Evolutionary conservation across 257 asterid genomes (phyloP).

Genomic region (Jasminum sambac): DNA sequence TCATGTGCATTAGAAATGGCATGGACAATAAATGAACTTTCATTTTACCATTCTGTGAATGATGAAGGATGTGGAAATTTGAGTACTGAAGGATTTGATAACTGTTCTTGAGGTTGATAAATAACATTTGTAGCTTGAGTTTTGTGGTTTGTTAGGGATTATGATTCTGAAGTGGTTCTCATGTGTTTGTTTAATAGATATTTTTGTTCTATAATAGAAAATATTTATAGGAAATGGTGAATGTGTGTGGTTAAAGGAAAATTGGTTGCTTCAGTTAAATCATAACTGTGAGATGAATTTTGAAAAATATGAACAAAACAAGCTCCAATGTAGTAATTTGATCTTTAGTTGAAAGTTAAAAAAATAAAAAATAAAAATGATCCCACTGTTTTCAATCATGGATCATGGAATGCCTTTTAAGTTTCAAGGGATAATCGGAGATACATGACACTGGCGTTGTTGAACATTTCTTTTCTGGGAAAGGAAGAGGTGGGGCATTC

Average conservation of each 20-base stretch:
- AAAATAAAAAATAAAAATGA: no score
- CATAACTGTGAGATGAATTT: no score
- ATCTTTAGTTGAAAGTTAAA: background rate
- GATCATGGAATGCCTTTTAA: background rate
- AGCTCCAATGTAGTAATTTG: background rate
- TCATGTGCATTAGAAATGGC: background rate
- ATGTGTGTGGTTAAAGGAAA: no score
- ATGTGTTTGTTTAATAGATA: no score
- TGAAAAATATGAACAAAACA: no score
- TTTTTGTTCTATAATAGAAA: no score
- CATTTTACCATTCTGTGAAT: background rate
- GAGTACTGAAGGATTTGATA: background rate
- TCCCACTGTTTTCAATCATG: background rate
- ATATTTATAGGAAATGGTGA: no score
- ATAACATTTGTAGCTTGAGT: background rate
- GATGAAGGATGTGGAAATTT: background rate
- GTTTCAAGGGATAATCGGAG: no score
- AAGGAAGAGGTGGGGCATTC: background rate
- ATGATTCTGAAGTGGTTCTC: background rate
- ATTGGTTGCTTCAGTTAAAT: no score
- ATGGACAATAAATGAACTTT: background rate
- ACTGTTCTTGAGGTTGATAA: background rate
- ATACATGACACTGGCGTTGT: background rate
- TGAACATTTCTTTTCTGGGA: background rate
- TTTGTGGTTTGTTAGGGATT: background rate